phyloP scores from a whole-genome alignment of 306 rosid species.

The Medicago arabica region DNA sequence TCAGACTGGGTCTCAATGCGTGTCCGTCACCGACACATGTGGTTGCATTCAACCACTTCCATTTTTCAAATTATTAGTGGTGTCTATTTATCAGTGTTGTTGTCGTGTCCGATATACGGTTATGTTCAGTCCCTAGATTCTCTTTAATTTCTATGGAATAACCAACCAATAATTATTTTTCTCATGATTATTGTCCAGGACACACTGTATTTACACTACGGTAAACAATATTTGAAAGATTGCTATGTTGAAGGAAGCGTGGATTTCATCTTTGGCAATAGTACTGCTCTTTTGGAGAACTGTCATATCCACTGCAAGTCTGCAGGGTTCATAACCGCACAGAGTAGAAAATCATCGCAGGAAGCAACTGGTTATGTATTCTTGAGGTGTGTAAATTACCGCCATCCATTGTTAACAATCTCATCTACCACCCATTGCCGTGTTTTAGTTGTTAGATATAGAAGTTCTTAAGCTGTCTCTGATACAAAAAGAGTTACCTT shows the following conservation, averaged over 20 bases:
- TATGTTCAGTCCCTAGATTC: constrained; percentile 11
- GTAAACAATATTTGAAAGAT: constrained; percentile 91
- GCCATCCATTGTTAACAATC: constrained; percentile 49
- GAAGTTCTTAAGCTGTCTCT: neutral
- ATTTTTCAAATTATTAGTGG: neutral
- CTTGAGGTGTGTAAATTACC: constrained; percentile 64
- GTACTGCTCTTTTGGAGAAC: constrained; percentile 95
- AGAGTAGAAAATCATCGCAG: constrained; percentile 87
- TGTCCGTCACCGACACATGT: no score
- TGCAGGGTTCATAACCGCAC: constrained; percentile 85
- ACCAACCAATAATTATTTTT: constrained; percentile 9
- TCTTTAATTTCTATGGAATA: constrained; percentile 33
- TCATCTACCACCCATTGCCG: constrained; percentile 12
- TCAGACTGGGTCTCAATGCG: no score
- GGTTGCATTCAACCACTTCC: no score
- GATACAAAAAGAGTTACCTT: no score
- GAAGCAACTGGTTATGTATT: constrained; percentile 95
- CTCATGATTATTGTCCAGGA: constrained; percentile 61
- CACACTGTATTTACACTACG: constrained; percentile 86
- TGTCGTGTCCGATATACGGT: neutral
- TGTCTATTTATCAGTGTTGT: neutral
- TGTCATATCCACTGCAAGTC: constrained; percentile 94
- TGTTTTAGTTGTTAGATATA: constrained; percentile 18
- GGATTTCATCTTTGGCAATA: constrained; percentile 94
- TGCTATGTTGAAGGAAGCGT: constrained; percentile 98